Evolutionary conservation across 2,329 filamentous ascomycete species (phyloP).

Genomic region (Cadophora sp.): DNA sequence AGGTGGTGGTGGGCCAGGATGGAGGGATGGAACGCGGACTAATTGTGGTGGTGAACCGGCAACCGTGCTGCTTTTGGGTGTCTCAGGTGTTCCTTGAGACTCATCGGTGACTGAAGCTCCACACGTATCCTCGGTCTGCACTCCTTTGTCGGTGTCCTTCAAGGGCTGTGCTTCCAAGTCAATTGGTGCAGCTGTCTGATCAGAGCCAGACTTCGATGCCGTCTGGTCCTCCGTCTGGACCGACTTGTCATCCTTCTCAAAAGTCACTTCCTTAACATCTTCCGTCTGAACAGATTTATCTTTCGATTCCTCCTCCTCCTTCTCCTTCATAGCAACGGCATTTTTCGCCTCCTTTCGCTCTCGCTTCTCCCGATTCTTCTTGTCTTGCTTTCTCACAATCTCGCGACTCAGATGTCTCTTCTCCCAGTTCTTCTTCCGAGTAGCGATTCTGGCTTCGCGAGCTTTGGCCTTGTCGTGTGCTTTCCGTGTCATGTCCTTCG

Average conservation of each 20-base stretch:
- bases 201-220: slow-evolving; percentile 10
- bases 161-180: background rate
- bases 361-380: slow-evolving; percentile 50
- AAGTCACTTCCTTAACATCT: slow-evolving; percentile 25
- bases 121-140: slow-evolving; percentile 36
- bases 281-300: slow-evolving; percentile 41
- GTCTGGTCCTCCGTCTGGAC: slow-evolving; percentile 39
- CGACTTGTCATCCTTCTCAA: slow-evolving; percentile 35
- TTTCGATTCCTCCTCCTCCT: slow-evolving; percentile 47
- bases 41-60: slow-evolving; percentile 21
- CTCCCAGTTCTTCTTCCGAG: slow-evolving; percentile 57
- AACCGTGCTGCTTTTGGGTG: slow-evolving; percentile 35
- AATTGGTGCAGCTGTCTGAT: slow-evolving; percentile 14
- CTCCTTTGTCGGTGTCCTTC: slow-evolving; percentile 37
- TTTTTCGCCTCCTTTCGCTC: slow-evolving; percentile 49
- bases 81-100: slow-evolving; percentile 38
- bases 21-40: slow-evolving; percentile 14
- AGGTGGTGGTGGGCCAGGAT: slow-evolving; percentile 27
- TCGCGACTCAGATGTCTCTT: slow-evolving; percentile 51
- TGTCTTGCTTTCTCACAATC: slow-evolving; percentile 49
- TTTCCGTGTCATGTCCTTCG: slow-evolving; percentile 53
- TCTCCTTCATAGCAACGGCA: slow-evolving; percentile 49
- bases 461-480: slow-evolving; percentile 39
- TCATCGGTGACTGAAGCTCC: slow-evolving; percentile 19
- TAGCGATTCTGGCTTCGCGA: slow-evolving; percentile 52